These are phyloP conservation scores for Petunia secreta DNA, from an alignment of 257 asterid species.

Conservation along the genomic window DNA sequence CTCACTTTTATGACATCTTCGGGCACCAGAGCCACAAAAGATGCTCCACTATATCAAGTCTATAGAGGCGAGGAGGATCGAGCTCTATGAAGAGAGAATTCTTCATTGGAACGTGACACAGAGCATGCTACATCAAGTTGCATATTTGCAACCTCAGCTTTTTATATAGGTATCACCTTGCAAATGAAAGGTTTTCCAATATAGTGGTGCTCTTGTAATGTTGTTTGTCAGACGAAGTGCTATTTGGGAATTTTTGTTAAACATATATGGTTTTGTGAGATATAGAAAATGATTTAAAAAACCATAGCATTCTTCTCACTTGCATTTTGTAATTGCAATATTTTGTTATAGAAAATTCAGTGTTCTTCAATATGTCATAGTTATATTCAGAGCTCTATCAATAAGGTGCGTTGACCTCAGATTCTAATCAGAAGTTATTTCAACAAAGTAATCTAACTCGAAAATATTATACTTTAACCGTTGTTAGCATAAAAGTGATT, in stretches of 20 bases:
- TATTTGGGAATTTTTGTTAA: not conserved
- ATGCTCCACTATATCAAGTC: slow-evolving; percentile 75
- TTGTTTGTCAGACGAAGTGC: slow-evolving; percentile 3
- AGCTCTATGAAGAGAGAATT: slow-evolving; percentile 67
- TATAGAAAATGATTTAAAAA: not conserved
- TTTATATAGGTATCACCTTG: not conserved
- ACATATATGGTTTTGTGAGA: not conserved
- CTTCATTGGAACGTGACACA: slow-evolving; percentile 73
- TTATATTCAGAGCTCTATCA: too few relatives aligned
- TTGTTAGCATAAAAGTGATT: too few relatives aligned
- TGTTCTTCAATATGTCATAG: not conserved
- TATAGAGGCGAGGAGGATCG: slow-evolving; percentile 70
- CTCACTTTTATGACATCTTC: slow-evolving; percentile 26
- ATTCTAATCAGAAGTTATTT: too few relatives aligned
- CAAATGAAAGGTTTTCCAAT: not conserved
- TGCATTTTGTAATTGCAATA: not conserved
- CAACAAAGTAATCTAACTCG: too few relatives aligned
- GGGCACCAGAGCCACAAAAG: slow-evolving; percentile 91
- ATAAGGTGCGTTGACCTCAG: too few relatives aligned
- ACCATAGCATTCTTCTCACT: slow-evolving; percentile 3
- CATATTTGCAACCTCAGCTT: slow-evolving; percentile 15
- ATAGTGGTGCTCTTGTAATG: not conserved
- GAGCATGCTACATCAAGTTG: slow-evolving; percentile 53
- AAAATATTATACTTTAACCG: too few relatives aligned
- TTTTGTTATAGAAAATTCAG: not conserved